Conservation (phyloP, 202 grass and related monocot species). For the Zoysia matrella region DNA sequence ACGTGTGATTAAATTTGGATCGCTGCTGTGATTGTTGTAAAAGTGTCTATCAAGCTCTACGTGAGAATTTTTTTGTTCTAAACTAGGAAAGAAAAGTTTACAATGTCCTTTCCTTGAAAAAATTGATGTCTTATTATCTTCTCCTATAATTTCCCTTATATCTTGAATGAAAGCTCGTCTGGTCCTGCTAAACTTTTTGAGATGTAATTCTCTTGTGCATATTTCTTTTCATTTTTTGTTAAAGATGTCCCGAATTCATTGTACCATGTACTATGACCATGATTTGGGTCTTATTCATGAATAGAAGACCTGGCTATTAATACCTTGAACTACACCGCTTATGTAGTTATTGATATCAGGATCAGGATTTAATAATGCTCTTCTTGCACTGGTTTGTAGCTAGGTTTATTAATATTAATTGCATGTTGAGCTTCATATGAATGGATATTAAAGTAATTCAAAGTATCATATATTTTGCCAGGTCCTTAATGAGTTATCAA, state of each 20-base stretch:
- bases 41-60: constrained; percentile 17
- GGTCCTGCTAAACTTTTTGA: background rate
- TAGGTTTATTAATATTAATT: background rate
- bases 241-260: background rate
- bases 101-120: background rate
- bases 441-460: background rate
- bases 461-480: background rate
- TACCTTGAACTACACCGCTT: constrained; percentile 12
- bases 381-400: background rate
- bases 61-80: constrained; percentile 1
- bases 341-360: constrained; percentile 9
- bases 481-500: background rate
- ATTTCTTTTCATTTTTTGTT: background rate
- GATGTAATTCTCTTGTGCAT: constrained; percentile 5
- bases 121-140: background rate
- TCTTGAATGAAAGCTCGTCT: constrained; percentile 5
- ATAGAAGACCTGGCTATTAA: background rate
- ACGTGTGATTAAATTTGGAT: background rate
- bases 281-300: background rate
- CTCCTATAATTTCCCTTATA: background rate
- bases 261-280: background rate
- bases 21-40: background rate
- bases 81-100: constrained; percentile 10
- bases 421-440: constrained; percentile 16
- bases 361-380: background rate